phyloP scores from a whole-genome alignment of 495 filamentous ascomycete genomes.

The Daldinia bambusicola region DNA sequence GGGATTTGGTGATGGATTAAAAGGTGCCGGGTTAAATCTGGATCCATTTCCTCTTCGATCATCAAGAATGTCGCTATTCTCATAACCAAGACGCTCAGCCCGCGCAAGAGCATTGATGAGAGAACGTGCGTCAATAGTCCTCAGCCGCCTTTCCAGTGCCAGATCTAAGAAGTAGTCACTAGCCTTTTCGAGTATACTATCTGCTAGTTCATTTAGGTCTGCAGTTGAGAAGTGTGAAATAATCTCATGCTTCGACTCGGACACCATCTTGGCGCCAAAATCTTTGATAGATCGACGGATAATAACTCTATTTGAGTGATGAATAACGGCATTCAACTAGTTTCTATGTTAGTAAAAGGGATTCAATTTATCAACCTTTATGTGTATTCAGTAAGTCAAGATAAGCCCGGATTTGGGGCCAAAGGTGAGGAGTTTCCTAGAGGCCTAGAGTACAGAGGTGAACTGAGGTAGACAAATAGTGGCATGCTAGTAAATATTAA shows the following conservation, averaged over 20 bases:
- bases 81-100: constrained; percentile 62
- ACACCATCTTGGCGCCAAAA: constrained; percentile 58
- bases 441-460: neutral
- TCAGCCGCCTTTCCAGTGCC: constrained; percentile 56
- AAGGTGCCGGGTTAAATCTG: constrained; percentile 35
- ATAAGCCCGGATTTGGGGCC: neutral
- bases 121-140: constrained; percentile 59
- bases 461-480: neutral
- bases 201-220: constrained; percentile 55
- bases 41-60: constrained; percentile 39
- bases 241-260: constrained; percentile 54
- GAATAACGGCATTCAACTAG: constrained; percentile 60
- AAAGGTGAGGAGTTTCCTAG: neutral
- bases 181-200: constrained; percentile 53
- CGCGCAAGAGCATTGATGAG: constrained; percentile 61
- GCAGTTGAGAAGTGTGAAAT: constrained; percentile 47
- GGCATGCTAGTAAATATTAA: neutral
- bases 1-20: constrained; percentile 21
- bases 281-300: constrained; percentile 56
- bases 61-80: constrained; percentile 54
- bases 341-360: constrained; percentile 10
- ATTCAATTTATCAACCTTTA: neutral
- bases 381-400: neutral
- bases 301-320: constrained; percentile 51
- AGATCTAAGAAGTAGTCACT: constrained; percentile 60